Evolutionary conservation across 345 rosid genomes (phyloP), one percentile per base, ranked within the genome.

Genomic region (Geranium rotundifolium): DNA sequence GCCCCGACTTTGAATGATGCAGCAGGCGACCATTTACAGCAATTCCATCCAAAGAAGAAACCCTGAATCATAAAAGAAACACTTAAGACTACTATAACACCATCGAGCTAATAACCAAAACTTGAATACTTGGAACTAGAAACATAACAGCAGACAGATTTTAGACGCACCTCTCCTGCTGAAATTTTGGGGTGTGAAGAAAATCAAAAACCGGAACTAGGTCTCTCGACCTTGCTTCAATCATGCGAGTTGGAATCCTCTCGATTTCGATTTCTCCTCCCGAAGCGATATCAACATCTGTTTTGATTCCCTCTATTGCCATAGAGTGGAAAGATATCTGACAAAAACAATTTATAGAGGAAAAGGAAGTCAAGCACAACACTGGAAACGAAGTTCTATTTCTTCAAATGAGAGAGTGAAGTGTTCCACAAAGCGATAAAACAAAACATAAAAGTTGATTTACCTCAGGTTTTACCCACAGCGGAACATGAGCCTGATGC

Each of bases 391-490:
- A n/a, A n/a, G n/a, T n/a, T n/a, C n/a, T n/a, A n/a, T n/a, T n/a
- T n/a, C n/a, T n/a, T n/a, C n/a, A n/a, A n/a, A n/a, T n/a, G n/a
- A n/a, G n/a, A 23, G 5, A 17, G 9, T 37, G n/a, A 31, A 54
- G 19, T 60, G 17, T 7, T n/a, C n/a, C n/a, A n/a, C 19, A 18
- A n/a, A 29, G 60, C 30, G 55, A 5, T 7, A 39, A n/a, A 63
- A 63, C 18, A 19, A 39, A 29, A 19, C 69, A 65, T 3, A 31
- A n/a, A n/a, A 34, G 41, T 34, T 34, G 41, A 41, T 41, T 41
- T 85, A 92, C 96, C 84, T 82, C 77, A 17, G 79, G 79, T 73
- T 85, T 89, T 60, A 78, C 85, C 98, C 93, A 89, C 72, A 85
- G 69, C 49, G 79, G 88, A 16, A 37, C 31, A 55, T 63, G 60